phyloP scores from a whole-genome alignment of 371 early-diverging fungal species.

The Mucor irregularis region DNA sequence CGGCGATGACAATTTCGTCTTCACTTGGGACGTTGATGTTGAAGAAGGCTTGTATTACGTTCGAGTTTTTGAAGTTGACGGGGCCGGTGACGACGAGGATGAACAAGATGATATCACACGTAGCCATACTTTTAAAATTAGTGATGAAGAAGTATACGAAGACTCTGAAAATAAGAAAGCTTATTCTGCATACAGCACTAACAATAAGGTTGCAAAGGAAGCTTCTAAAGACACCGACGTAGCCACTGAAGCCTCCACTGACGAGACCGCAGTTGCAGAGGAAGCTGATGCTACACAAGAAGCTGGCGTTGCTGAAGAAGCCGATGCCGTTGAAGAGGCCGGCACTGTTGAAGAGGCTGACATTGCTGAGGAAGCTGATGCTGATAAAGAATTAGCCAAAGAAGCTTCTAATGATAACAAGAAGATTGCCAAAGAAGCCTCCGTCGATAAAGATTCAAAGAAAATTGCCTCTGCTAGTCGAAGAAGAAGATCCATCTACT shows the following conservation, averaged over 20 bases:
- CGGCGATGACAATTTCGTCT: slow-evolving; percentile 1
- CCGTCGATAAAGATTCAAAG: too few species aligned
- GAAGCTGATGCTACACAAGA: neutral
- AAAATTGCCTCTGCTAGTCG: neutral
- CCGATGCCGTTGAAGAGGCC: too few species aligned
- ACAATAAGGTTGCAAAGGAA: too few species aligned
- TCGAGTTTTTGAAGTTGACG: slow-evolving; percentile 13
- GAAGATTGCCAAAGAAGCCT: too few species aligned
- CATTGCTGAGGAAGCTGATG: too few species aligned
- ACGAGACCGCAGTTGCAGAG: neutral
- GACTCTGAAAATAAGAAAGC: neutral
- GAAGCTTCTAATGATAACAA: too few species aligned
- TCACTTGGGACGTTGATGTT: slow-evolving; percentile 16
- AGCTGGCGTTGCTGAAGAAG: too few species aligned
- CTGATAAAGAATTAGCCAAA: too few species aligned
- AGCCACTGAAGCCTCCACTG: too few species aligned
- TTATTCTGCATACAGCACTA: too few species aligned
- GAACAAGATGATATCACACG: slow-evolving; percentile 11
- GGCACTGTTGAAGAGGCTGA: too few species aligned
- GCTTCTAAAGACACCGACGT: too few species aligned
- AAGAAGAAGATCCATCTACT: neutral
- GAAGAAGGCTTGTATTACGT: slow-evolving; percentile 10
- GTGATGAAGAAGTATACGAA: neutral
- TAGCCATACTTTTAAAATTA: slow-evolving; percentile 9
- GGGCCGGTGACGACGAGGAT: slow-evolving; percentile 15